Evolutionary conservation across 768 basidiomycete genomes (phyloP).

Genomic region (Auriscalpium vulgare): DNA sequence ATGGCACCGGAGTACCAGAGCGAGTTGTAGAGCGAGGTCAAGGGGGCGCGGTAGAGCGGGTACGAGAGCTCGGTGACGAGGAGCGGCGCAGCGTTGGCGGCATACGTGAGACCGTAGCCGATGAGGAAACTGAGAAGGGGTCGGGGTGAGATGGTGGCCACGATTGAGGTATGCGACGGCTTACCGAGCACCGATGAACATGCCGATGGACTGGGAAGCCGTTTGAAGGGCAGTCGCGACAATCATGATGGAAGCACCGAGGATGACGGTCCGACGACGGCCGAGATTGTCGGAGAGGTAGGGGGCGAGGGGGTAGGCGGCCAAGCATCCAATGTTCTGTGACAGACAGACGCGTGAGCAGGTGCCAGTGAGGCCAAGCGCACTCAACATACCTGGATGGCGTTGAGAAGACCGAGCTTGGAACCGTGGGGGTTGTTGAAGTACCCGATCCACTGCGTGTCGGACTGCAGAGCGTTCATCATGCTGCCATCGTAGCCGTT

Average conservation of each 20-base stretch:
- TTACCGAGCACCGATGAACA: constrained; percentile 76
- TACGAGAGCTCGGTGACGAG: constrained; percentile 83
- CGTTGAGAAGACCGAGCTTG: constrained; percentile 38
- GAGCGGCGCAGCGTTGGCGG: constrained; percentile 72
- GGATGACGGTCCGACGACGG: constrained; percentile 54
- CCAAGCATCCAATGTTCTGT: constrained; percentile 66
- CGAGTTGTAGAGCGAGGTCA: constrained; percentile 76
- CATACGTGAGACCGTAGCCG: constrained; percentile 71
- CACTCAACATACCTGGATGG: constrained; percentile 47
- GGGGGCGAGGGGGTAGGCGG: constrained; percentile 62
- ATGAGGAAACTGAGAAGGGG: constrained; percentile 45
- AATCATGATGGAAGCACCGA: constrained; percentile 68
- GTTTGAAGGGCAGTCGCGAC: constrained; percentile 62
- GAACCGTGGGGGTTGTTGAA: not conserved
- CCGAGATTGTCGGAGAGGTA: constrained; percentile 69
- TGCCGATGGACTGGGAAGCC: constrained; percentile 60
- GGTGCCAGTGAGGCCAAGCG: constrained; percentile 36
- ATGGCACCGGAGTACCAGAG: constrained; percentile 85
- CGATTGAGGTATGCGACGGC: not conserved
- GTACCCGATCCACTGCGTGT: not conserved
- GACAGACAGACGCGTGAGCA: constrained; percentile 15
- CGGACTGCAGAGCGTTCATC: constrained; percentile 22
- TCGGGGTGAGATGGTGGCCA: not conserved
- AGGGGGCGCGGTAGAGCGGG: constrained; percentile 69
- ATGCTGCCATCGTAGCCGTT: constrained; percentile 34